Conservation (phyloP, 306 rosid genomes). For the Trifolium repens region DNA sequence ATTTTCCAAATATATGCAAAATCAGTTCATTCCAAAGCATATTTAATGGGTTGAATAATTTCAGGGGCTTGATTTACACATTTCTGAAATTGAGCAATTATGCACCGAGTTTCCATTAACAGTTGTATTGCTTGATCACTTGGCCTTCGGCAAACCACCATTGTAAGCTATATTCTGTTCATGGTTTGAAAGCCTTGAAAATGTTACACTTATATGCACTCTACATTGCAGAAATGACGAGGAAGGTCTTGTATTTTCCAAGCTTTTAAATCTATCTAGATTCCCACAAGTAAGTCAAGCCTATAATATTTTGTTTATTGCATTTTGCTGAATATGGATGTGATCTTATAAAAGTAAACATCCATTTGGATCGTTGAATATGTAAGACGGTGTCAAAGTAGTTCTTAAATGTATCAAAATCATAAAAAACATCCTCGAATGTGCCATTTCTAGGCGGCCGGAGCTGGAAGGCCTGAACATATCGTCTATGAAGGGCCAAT, state of each 20-base stretch:
- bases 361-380: too few species aligned
- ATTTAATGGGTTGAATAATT: constrained; percentile 20
- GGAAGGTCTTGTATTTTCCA: constrained; percentile 64
- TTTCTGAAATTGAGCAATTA: constrained; percentile 84
- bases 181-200: constrained; percentile 3
- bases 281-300: constrained; percentile 70
- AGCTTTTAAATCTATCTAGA: constrained; percentile 75
- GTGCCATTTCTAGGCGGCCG: not conserved
- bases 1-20: not conserved
- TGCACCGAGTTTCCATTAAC: constrained; percentile 86
- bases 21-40: not conserved
- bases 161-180: constrained; percentile 50
- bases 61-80: constrained; percentile 79
- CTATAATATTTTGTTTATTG: not conserved
- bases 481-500: too few species aligned
- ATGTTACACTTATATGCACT: constrained; percentile 33
- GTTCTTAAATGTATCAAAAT: too few species aligned
- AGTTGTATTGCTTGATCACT: constrained; percentile 76
- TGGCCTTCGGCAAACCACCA: constrained; percentile 90
- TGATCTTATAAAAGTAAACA: not conserved
- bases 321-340: constrained; percentile 14
- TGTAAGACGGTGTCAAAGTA: not conserved
- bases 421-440: not conserved
- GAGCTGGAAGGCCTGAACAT: too few species aligned
- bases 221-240: constrained; percentile 70